Conservation (phyloP, 176 grass and related monocot genomes). For the Carex parvula region DNA sequence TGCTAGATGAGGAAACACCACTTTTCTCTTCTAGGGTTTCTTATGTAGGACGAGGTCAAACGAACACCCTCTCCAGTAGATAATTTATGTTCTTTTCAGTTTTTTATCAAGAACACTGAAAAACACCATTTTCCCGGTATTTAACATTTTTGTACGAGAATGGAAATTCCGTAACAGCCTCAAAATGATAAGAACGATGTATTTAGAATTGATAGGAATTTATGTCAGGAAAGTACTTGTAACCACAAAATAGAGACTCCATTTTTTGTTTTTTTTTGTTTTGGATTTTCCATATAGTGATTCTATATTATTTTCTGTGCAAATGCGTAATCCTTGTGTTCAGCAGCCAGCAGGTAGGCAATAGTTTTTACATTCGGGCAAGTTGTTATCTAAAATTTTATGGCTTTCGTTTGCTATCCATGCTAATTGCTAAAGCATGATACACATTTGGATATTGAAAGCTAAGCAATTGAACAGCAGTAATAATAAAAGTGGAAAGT, state of each 20-base stretch:
- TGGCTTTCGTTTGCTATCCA: not conserved
- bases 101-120: conserved; percentile 28
- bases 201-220: conserved; percentile 11
- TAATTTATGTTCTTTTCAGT: conserved; percentile 32
- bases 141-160: conserved; percentile 14
- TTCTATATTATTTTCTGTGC: not conserved
- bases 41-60: conserved; percentile 73
- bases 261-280: not conserved
- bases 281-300: not conserved
- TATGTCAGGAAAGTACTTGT: not conserved
- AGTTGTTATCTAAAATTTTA: not conserved
- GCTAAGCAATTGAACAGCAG: not conserved
- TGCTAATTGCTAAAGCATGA: not conserved
- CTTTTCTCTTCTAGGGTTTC: conserved; percentile 65
- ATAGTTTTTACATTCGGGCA: not conserved
- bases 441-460: not conserved
- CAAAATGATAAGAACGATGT: not conserved
- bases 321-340: not conserved
- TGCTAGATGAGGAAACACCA: conserved; percentile 69
- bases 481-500: not conserved
- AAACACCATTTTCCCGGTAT: conserved; percentile 11
- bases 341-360: not conserved
- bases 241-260: not conserved
- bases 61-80: conserved; percentile 48
- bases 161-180: conserved; percentile 2